Evolutionary conservation across 225 moss, liverwort and hornwort species (phyloP).

Genomic region (Polytrichum formosum): DNA sequence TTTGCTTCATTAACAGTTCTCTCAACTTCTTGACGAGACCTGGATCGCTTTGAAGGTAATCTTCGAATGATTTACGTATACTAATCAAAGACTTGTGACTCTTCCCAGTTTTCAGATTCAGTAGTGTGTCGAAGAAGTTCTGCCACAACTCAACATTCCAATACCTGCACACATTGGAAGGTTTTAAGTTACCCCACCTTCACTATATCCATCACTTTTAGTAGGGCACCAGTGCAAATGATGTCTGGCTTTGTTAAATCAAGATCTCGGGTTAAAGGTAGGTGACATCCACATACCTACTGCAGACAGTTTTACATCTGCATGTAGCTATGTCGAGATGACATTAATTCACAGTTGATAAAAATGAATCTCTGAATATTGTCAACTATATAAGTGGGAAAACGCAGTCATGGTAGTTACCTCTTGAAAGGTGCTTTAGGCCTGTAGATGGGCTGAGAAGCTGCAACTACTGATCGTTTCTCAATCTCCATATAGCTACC

Average conservation of each 20-base stretch:
- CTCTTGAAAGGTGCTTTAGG: slow-evolving; percentile 79
- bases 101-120: slow-evolving; percentile 48
- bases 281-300: too few species aligned
- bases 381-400: background rate
- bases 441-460: slow-evolving; percentile 41
- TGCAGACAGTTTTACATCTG: background rate
- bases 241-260: too few species aligned
- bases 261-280: too few species aligned
- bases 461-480: slow-evolving; percentile 35
- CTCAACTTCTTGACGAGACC: slow-evolving; percentile 63
- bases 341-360: background rate
- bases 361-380: background rate
- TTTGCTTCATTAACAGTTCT: slow-evolving; percentile 62
- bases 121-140: slow-evolving; percentile 73
- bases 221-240: background rate
- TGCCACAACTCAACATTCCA: slow-evolving; percentile 85
- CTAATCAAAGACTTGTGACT: slow-evolving; percentile 26
- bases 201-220: background rate
- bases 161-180: slow-evolving; percentile 51
- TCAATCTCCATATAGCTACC: slow-evolving; percentile 91
- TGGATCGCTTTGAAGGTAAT: slow-evolving; percentile 50
- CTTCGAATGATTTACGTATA: slow-evolving; percentile 70
- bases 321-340: background rate
- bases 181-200: background rate
- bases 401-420: slow-evolving; percentile 18